Base-by-base conservation (phyloP, 768 basidiomycete genomes). In the Russula lepida region DNA sequence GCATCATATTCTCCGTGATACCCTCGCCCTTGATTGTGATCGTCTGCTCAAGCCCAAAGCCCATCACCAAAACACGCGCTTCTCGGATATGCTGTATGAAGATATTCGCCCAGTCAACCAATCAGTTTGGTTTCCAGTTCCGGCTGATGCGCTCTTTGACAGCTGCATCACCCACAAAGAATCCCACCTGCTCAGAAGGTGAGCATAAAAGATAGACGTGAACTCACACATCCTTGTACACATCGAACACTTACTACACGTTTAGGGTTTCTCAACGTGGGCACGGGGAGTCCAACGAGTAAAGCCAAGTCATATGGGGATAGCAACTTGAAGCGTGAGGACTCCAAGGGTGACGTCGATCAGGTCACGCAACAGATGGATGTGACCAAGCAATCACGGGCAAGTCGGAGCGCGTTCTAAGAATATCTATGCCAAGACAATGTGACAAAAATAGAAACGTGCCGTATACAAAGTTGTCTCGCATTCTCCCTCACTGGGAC, bases 21-120 rank as follows among this genome's bases (percentile, higher is more conserved):
- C 77, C 76, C 59, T 77, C 78, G 58, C 74, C 76, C 64, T 79
- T 77, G 51, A 78, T 79, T 77, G 77, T 75, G 48, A 78, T 73
- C 70, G 76, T 76, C 69, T 78, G 64, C 11, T 15, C 4, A 21
- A 47, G 53, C n/a, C 6, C 13, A n/a, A 35, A 46, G 52, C 59
- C 21, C 15, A 25, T 25, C 27, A 7, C 35, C 35, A n/a, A 27
- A n/a, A 33, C 15, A 12, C 55, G n/a, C 25, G 17, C 19, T 21
- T 27, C 37, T 37, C 6, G 23, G 27, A 30, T 35, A 27, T 44
- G 27, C n/a, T 21, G 70, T 6, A 78, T 56, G 56, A 78, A 75
- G 6, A 65, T 70, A 15, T 74, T 74, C 23, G 74, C 76, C 21
- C 76, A 69, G 62, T 76, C 74, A 46, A 78, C 73, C 25, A 77